Evolutionary conservation across 2,329 filamentous ascomycete genomes (phyloP).

Genomic region (Colletotrichum limetticola): DNA sequence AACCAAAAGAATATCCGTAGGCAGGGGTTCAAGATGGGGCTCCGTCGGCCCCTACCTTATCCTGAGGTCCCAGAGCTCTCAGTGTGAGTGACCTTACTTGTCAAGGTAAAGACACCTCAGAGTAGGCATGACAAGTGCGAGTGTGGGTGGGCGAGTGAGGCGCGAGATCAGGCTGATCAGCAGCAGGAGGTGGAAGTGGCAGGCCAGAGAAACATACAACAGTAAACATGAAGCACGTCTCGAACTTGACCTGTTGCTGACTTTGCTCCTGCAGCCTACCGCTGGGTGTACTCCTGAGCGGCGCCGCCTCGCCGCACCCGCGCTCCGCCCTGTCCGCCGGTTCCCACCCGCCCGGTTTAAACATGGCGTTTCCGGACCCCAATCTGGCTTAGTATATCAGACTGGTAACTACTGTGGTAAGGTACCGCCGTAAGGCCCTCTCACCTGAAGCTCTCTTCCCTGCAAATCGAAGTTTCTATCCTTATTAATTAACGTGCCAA

Average conservation of each 20-base stretch:
- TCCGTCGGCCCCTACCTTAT: not conserved
- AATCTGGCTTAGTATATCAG: conserved; percentile 12
- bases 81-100: not conserved
- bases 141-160: not conserved
- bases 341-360: conserved; percentile 15
- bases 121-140: not conserved
- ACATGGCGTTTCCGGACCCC: conserved; percentile 1
- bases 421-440: not conserved
- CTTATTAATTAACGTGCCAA: conserved; percentile 18
- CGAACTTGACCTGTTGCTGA: not conserved
- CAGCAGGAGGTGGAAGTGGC: not conserved
- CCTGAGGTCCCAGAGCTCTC: not conserved
- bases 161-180: too few species aligned
- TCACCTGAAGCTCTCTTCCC: not conserved
- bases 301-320: conserved; percentile 11
- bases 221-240: not conserved
- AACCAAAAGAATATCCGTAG: not conserved
- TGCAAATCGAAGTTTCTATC: conserved; percentile 21
- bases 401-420: not conserved
- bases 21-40: conserved; percentile 1
- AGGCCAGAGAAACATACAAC: not conserved
- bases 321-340: conserved; percentile 31
- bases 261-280: not conserved
- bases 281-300: not conserved
- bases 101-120: not conserved